Percentiles rank a stretch among this genome's conserved stretches.
phyloP scores from a whole-genome alignment of 2,329 filamentous ascomycete genomes.

The Talaromyces pinophilus region DNA sequence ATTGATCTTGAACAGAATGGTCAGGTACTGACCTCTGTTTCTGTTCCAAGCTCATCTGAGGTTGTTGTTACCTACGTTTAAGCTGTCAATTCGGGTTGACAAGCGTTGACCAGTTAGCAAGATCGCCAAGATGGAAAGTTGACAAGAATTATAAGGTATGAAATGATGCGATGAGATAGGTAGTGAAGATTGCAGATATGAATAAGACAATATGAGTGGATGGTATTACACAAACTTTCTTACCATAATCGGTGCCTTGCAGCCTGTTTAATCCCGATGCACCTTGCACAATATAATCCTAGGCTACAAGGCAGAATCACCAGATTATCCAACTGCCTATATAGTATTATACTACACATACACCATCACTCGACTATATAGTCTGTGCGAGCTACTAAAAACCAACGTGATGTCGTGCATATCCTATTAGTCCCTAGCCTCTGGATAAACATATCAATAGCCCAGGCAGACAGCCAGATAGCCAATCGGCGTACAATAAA shows the following conservation, averaged over 20 bases:
- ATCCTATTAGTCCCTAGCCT: not conserved
- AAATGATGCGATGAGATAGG: not conserved
- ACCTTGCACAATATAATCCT: not conserved
- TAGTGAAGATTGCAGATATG: not conserved
- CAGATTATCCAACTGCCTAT: not conserved
- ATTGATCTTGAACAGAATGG: slow-evolving; percentile 51
- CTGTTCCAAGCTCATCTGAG: slow-evolving; percentile 30
- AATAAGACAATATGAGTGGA: not conserved
- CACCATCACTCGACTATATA: not conserved
- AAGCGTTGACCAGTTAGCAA: not conserved
- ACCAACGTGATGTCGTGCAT: slow-evolving; percentile 12
- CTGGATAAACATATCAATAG: slow-evolving; percentile 1
- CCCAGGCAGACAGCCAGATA: not conserved
- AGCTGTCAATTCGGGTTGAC: not conserved
- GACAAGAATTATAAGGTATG: not conserved
- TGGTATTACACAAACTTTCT: not conserved
- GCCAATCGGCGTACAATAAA: slow-evolving; percentile 5
- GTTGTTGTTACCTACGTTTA: slow-evolving; percentile 31
- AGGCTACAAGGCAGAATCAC: slow-evolving; percentile 7
- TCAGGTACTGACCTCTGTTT: slow-evolving; percentile 36
- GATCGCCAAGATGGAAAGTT: too few relatives aligned
- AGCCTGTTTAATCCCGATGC: not conserved
- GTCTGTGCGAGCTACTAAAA: slow-evolving; percentile 11
- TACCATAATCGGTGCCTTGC: not conserved
- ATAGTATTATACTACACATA: not conserved